Evolutionary conservation across 768 basidiomycete genomes (phyloP), one percentile per base, ranked within the genome.

Genomic region (Russula emetica): DNA sequence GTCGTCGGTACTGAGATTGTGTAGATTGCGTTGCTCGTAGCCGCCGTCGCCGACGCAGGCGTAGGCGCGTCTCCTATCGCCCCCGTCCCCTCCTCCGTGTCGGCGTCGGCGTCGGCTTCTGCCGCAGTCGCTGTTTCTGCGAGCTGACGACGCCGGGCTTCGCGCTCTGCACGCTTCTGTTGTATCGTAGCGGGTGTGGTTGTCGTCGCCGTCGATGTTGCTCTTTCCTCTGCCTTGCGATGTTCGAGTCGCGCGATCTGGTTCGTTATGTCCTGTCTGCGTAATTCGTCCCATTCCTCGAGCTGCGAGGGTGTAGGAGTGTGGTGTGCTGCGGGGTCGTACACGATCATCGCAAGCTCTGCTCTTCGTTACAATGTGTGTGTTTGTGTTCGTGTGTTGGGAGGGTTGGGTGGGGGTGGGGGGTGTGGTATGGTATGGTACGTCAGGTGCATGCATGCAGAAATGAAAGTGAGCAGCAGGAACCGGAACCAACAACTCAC

Each of bases 281-380:
- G 79, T 50, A 79, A 76, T 3, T 71, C 61, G 64, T 81, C 79
- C 87, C 89, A 89, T 40, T 71, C 68, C 47, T 77, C 71, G 7
- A 90, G 75, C 42, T 85, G 79, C 0, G 74, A 68, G 1, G 74
- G 34, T 5, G 78, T 76, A 1, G 87, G 86, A 32, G 76, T 72
- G 38, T 69, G 78, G 73, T 85, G 86, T 1, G 87, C 85, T 13
- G 66, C 74, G 20, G 77, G 77, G 67, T 97, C 89, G 71, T 94
- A 85, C 24, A 96, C 76, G 9, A 98, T 77, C 28, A 87, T 79
- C 4, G 90, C 94, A 16, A 88, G 75, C 36, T 85, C 95, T 97
- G 70, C 22, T 34, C 34, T 34, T 34, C 34, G 34, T 34, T n/a
- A 1, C 11, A 34, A 11, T 34, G 34, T 3, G 34, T 34, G 34